phyloP scores from a whole-genome alignment of 164 flowering plant genomes.

The Pachysandra terminalis region DNA sequence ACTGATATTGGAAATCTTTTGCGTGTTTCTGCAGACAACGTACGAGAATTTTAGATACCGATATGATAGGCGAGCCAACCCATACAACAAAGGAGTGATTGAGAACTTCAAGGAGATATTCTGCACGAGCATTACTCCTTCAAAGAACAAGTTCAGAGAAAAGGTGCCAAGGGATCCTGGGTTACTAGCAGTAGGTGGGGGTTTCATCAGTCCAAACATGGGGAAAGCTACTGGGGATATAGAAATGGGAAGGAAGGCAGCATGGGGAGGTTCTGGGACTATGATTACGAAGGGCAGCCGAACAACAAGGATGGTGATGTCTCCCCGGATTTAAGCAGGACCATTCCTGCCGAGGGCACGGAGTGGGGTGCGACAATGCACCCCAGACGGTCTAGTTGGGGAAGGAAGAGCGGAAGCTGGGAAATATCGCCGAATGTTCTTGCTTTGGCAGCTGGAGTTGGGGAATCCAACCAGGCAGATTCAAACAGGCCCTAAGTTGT shows the following conservation, averaged over 20 bases:
- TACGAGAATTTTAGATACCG: conserved; percentile 70
- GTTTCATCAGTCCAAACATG: conserved; percentile 65
- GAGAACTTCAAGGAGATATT: too few species aligned
- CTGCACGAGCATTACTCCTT: conserved; percentile 41
- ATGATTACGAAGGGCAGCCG: conserved; percentile 46
- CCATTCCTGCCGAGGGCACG: conserved; percentile 33
- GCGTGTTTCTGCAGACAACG: conserved; percentile 87
- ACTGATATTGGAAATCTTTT: too few species aligned
- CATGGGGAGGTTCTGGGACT: conserved; percentile 54
- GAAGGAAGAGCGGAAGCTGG: conserved; percentile 74
- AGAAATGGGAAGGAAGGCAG: conserved; percentile 95
- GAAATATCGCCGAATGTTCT: conserved; percentile 69
- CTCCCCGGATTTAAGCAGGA: conserved; percentile 61
- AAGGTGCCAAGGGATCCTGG: conserved; percentile 47
- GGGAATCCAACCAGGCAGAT: conserved; percentile 30
- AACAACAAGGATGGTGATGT: conserved; percentile 47
- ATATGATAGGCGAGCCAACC: too few species aligned
- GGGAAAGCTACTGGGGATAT: conserved; percentile 48
- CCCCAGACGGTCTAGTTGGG: conserved; percentile 63
- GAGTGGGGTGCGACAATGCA: conserved; percentile 44
- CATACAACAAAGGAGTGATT: too few species aligned
- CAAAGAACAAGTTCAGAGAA: conserved; percentile 68
- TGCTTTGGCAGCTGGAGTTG: conserved; percentile 55
- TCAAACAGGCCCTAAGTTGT: neutral
- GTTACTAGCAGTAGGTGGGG: conserved; percentile 40